A percentile compares a stretch with the other conserved stretches of the same genome.
phyloP scores from a whole-genome alignment of 2,329 filamentous ascomycete species.

The Neonectria neomacrospora region DNA sequence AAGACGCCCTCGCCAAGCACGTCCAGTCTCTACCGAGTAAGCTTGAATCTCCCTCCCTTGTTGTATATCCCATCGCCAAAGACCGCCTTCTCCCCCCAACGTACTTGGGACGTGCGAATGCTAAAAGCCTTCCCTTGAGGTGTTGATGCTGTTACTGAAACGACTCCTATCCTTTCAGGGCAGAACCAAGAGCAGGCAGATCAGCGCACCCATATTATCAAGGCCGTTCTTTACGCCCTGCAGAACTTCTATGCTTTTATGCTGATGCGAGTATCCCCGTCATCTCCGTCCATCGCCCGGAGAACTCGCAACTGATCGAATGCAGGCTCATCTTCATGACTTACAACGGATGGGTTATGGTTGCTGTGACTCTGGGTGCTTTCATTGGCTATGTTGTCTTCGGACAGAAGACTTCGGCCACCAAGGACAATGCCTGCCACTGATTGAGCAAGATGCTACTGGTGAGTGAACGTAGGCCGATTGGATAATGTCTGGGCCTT shows the following conservation, averaged over 20 bases:
- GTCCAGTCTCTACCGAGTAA: slow-evolving; percentile 65
- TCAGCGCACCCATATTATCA: slow-evolving; percentile 78
- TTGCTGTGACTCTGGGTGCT: slow-evolving; percentile 87
- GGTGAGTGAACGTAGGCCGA: not conserved
- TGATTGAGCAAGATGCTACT: slow-evolving; percentile 54
- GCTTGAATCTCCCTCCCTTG: slow-evolving; percentile 42
- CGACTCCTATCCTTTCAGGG: slow-evolving; percentile 75
- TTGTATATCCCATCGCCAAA: not conserved
- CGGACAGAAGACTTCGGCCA: slow-evolving; percentile 73
- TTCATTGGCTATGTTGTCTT: slow-evolving; percentile 90
- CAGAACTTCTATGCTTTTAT: slow-evolving; percentile 99
- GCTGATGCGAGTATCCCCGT: slow-evolving; percentile 81
- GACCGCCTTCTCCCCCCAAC: slow-evolving; percentile 25
- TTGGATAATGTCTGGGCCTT: not conserved
- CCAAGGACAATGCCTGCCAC: slow-evolving; percentile 93
- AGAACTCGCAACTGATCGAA: not conserved
- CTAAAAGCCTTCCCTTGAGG: slow-evolving; percentile 46
- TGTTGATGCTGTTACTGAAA: slow-evolving; percentile 67
- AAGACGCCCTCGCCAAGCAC: slow-evolving; percentile 63
- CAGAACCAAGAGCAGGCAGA: slow-evolving; percentile 71
- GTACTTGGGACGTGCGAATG: slow-evolving; percentile 41
- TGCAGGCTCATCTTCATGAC: slow-evolving; percentile 98
- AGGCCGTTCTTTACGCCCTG: slow-evolving; percentile 85
- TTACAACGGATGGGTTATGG: slow-evolving; percentile 99
- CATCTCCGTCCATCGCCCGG: not conserved